Percentiles rank a stretch among this genome's conserved stretches.
These are phyloP conservation scores for Angophora floribunda DNA, from an alignment of 345 rosid species.

Conservation along the genomic window DNA sequence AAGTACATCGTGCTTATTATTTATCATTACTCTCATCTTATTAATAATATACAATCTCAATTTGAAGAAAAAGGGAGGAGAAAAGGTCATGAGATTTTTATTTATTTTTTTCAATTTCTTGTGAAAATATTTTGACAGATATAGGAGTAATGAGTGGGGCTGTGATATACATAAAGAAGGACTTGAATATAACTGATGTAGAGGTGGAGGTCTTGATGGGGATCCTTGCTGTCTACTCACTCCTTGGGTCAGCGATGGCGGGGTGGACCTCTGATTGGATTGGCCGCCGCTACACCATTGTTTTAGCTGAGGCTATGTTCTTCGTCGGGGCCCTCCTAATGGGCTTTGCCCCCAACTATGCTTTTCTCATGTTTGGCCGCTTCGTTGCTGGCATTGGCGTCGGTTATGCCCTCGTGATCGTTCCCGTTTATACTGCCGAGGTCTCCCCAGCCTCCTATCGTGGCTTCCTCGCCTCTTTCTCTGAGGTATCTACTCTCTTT, in stretches of 20 bases:
- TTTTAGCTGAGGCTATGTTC: constrained; percentile 74
- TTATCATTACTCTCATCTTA: background rate
- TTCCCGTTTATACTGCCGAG: constrained; percentile 91
- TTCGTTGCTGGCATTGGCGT: constrained; percentile 90
- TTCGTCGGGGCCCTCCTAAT: constrained; percentile 87
- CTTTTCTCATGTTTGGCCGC: constrained; percentile 90
- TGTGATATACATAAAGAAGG: constrained; percentile 30
- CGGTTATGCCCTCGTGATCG: constrained; percentile 92
- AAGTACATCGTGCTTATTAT: background rate
- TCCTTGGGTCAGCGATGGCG: constrained; percentile 76
- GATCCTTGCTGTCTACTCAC: constrained; percentile 43
- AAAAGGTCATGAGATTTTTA: background rate
- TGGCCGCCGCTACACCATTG: constrained; percentile 88
- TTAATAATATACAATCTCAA: background rate
- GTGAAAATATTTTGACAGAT: constrained; percentile 14
- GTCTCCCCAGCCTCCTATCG: constrained; percentile 88
- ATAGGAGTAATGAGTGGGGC: constrained; percentile 96
- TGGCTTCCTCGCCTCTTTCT: constrained; percentile 84
- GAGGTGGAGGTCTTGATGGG: constrained; percentile 55
- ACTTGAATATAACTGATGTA: constrained; percentile 25
- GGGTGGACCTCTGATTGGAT: constrained; percentile 85
- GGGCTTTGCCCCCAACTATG: constrained; percentile 78
- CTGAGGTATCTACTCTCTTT: constrained; percentile 24
- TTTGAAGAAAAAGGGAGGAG: background rate
- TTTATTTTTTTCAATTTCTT: background rate